Evolutionary conservation across 176 grass and related monocot genomes (phyloP).

Genomic region (Phragmites australis): DNA sequence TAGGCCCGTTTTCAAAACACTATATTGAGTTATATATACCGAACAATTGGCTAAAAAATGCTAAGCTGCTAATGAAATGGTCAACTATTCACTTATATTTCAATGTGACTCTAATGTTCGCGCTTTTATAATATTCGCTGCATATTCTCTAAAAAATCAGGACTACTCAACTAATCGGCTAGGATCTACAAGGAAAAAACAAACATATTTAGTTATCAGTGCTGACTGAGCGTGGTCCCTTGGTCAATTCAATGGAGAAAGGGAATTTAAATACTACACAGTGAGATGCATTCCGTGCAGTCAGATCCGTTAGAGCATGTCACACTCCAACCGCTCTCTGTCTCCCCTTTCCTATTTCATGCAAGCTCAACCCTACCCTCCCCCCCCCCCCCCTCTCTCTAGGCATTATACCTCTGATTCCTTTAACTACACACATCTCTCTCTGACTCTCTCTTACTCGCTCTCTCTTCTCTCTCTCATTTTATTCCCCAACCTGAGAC

Average conservation of each 20-base stretch:
- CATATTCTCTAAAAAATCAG: too few relatives aligned
- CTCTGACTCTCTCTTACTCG: too few relatives aligned
- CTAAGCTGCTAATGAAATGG: too few relatives aligned
- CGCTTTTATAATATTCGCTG: too few relatives aligned
- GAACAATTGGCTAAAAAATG: too few relatives aligned
- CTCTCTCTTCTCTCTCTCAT: conserved; percentile 50
- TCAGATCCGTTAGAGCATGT: conserved; percentile 46
- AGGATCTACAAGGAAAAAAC: neutral
- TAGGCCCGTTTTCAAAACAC: too few relatives aligned
- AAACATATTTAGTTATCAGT: neutral
- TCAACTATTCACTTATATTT: too few relatives aligned
- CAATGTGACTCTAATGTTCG: too few relatives aligned
- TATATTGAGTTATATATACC: too few relatives aligned
- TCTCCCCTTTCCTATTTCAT: conserved; percentile 36
- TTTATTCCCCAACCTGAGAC: conserved; percentile 22
- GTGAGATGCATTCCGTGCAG: conserved; percentile 17
- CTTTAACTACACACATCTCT: conserved; percentile 13
- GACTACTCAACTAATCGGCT: neutral
- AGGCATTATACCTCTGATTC: conserved; percentile 33
- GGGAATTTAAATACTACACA: conserved; percentile 11
- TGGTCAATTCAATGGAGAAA: conserved; percentile 15
- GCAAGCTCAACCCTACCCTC: neutral
- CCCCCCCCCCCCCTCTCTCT: conserved; percentile 1
- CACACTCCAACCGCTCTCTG: conserved; percentile 29
- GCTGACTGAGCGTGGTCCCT: neutral